phyloP scores from a whole-genome alignment of 352 stramenopile genomes.

The Thraustotheca clavata region DNA sequence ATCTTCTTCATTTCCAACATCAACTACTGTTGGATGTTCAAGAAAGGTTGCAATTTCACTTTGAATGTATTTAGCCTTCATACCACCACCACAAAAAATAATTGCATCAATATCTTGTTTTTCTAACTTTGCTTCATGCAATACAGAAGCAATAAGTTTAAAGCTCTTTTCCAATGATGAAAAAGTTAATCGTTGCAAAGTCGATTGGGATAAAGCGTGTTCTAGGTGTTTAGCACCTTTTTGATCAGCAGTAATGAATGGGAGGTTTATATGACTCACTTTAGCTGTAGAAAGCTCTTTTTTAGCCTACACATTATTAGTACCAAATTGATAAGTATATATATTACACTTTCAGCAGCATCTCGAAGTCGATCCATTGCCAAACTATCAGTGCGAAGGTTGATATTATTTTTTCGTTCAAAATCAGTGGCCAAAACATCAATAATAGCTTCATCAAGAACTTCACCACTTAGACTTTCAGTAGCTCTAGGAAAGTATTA shows the following conservation, averaged over 20 bases:
- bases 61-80: constrained; percentile 42
- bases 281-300: constrained; percentile 47
- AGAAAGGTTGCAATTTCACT: constrained; percentile 45
- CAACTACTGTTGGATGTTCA: constrained; percentile 21
- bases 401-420: constrained; percentile 42
- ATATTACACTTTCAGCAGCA: constrained; percentile 33
- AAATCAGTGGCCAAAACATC: constrained; percentile 45
- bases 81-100: constrained; percentile 49
- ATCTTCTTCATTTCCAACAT: constrained; percentile 1
- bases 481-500: constrained; percentile 21
- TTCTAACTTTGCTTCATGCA: constrained; percentile 30
- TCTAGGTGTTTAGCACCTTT: constrained; percentile 64
- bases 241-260: constrained; percentile 65
- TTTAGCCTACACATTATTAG: constrained; percentile 33
- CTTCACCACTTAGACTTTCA: constrained; percentile 32
- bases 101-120: constrained; percentile 37
- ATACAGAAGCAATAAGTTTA: constrained; percentile 29
- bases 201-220: constrained; percentile 46
- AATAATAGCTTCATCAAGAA: constrained; percentile 45
- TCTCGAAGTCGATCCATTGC: constrained; percentile 61
- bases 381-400: constrained; percentile 61
- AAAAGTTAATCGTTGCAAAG: constrained; percentile 42
- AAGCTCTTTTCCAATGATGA: constrained; percentile 27
- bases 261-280: constrained; percentile 59
- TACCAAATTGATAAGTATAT: neutral